These are phyloP conservation scores for Heliamphora pulchella DNA, from an alignment of 179 eudicot genomes.

Conservation along the genomic window DNA sequence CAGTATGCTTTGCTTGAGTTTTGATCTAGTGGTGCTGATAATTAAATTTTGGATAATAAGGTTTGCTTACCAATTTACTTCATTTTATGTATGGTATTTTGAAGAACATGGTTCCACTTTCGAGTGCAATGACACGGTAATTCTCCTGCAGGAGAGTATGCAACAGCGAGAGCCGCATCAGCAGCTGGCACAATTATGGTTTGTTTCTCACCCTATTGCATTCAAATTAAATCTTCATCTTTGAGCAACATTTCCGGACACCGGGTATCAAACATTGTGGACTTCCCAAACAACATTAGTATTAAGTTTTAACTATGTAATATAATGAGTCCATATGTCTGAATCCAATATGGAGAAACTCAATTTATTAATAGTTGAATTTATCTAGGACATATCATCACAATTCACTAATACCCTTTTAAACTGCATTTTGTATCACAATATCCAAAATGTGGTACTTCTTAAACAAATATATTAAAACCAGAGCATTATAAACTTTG, in stretches of 20 bases:
- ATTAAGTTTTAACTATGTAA: background rate
- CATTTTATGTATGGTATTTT: background rate
- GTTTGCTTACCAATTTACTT: background rate
- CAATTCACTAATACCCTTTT: background rate
- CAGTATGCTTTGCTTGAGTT: background rate
- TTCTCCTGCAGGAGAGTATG: conserved; percentile 72
- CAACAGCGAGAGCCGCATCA: conserved; percentile 90
- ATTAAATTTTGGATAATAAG: background rate
- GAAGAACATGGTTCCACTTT: background rate
- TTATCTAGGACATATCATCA: background rate
- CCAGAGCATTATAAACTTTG: background rate
- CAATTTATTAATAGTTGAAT: background rate
- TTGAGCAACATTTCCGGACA: background rate
- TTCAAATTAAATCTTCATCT: background rate
- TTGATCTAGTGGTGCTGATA: background rate
- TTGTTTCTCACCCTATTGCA: conserved; percentile 17
- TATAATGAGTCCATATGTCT: conserved; percentile 4
- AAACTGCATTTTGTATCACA: background rate
- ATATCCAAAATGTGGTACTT: conserved; percentile 1
- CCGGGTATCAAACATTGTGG: background rate
- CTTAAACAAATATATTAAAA: background rate
- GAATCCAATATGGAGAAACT: conserved; percentile 3
- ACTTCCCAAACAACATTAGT: background rate
- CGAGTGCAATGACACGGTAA: conserved; percentile 8
- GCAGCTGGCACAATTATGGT: conserved; percentile 91